Evolutionary conservation across 192 early-diverging fungal species (phyloP).

Genomic region (Coemansia sp.): DNA sequence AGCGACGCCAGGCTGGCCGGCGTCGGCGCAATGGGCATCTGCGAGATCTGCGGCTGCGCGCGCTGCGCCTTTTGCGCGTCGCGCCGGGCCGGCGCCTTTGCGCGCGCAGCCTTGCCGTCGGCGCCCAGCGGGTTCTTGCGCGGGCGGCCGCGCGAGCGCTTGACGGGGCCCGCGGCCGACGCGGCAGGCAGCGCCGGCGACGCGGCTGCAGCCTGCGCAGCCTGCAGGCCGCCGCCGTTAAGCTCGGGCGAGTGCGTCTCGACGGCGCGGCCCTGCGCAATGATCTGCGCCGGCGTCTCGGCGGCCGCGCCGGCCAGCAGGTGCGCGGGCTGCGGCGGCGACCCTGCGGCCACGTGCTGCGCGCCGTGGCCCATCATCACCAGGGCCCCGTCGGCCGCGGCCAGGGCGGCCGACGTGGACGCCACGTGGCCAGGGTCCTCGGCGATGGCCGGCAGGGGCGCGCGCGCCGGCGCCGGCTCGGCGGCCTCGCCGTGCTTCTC

Average conservation of each 20-base stretch:
- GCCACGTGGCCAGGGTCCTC: conserved; percentile 9
- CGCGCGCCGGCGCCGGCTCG: conserved; percentile 1
- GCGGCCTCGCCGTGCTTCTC: conserved; percentile 11
- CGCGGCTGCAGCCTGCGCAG: not conserved
- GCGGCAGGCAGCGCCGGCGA: conserved; percentile 3
- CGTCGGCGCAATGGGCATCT: conserved; percentile 22
- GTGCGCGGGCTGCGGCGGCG: not conserved
- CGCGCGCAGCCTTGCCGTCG: conserved; percentile 16
- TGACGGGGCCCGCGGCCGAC: conserved; percentile 20
- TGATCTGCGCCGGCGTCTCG: conserved; percentile 28
- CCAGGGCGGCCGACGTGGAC: not conserved
- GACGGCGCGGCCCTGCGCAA: conserved; percentile 22
- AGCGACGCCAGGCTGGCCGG: conserved; percentile 39
- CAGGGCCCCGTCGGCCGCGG: conserved; percentile 20
- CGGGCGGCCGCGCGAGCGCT: conserved; percentile 40
- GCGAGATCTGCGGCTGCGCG: conserved; percentile 12
- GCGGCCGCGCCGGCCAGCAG: conserved; percentile 1
- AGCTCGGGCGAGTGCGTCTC: conserved; percentile 42
- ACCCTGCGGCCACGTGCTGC: not conserved
- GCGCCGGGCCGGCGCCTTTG: conserved; percentile 24
- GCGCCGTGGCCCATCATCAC: conserved; percentile 28
- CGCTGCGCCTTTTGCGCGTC: not conserved
- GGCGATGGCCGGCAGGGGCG: conserved; percentile 16
- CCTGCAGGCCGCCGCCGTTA: conserved; percentile 6
- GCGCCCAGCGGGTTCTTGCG: conserved; percentile 42